Evolutionary conservation across 2,329 filamentous ascomycete species (phyloP), one percentile per base, ranked within the genome.

Genomic region (Plectosphaerella sp.): DNA sequence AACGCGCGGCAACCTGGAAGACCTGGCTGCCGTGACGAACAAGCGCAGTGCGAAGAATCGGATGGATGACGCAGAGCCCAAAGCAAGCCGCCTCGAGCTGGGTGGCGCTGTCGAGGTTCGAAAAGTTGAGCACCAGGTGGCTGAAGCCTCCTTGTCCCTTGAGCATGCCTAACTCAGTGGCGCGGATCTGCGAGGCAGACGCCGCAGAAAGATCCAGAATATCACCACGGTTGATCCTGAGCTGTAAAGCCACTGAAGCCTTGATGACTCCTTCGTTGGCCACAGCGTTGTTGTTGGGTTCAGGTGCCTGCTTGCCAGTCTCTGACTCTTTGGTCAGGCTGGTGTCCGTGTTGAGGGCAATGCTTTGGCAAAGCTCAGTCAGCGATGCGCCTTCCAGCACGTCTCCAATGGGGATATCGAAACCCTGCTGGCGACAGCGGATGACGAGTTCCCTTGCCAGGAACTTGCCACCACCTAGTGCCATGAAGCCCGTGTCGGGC

Each of bases 41-140:
- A 51, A 84, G 84, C 0, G 75, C 73, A 0, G 82, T 82, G 20
- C 80, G 75, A 8, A 85, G 68, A 25, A 80, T 77, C 0, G 76
- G 73, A 42, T 81, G 78, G 36, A 76, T 66, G 35, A 64, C 63
- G 0, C 67, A 65, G 9, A 81, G 66, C 12, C 69, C 68, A 20
- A 68, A 65, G 57, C 77, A 80, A 0, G 76, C 75, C 1, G 69
- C 66, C 53, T 79, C 72, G 1, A 80, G 69, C 54, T 71, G 73
- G 42, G 69, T 67, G 45, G 63, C 58, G 28, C 73, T 67, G 0
- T 80, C 58, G 0, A 68, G 61, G 0, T 76, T 76, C 22, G 67
- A 73, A 62, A 78, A 76, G 35, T 69, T 73, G 53, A 82, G 70
- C 2, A 75, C 62, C 4, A 80, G 65, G 57, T 77, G 78, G 57